Conservation (phyloP, 148 eudicot genomes). For the Chenopodium quinoa region DNA sequence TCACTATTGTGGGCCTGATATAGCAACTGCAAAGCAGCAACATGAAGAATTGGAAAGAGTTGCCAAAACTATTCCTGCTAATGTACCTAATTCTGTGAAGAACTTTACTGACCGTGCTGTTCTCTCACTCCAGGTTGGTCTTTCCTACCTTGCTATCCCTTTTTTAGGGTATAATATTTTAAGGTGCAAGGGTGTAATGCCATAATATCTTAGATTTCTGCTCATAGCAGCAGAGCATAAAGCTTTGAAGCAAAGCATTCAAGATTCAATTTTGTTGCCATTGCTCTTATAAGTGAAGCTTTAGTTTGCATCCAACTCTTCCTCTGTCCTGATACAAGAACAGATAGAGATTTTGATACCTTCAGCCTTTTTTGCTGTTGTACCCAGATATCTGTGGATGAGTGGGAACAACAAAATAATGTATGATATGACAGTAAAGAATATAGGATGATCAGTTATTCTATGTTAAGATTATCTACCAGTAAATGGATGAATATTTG, state of each 20-base stretch:
- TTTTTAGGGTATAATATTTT: not conserved
- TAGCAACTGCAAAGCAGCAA: slow-evolving; percentile 80
- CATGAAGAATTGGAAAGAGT: slow-evolving; percentile 76
- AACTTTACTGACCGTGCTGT: slow-evolving; percentile 81
- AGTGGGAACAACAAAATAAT: not conserved
- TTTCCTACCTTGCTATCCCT: slow-evolving; percentile 6
- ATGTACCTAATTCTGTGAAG: slow-evolving; percentile 62
- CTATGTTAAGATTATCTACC: too few species aligned
- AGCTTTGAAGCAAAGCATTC: not conserved
- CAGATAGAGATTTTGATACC: not conserved
- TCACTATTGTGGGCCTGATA: slow-evolving; percentile 72
- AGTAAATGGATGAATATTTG: not conserved
- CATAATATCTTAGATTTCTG: not conserved
- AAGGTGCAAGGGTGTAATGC: not conserved
- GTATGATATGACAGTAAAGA: not conserved
- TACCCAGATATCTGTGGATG: not conserved
- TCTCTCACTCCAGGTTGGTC: slow-evolving; percentile 81
- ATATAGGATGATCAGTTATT: too few species aligned
- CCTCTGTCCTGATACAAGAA: not conserved
- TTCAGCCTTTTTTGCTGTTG: not conserved
- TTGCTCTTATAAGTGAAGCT: not conserved
- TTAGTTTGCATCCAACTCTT: too few species aligned
- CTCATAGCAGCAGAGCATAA: not conserved
- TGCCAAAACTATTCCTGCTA: slow-evolving; percentile 75
- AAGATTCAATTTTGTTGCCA: not conserved